Base-by-base conservation (phyloP, 2,329 filamentous ascomycete genomes). In the Penicillium sp. region DNA sequence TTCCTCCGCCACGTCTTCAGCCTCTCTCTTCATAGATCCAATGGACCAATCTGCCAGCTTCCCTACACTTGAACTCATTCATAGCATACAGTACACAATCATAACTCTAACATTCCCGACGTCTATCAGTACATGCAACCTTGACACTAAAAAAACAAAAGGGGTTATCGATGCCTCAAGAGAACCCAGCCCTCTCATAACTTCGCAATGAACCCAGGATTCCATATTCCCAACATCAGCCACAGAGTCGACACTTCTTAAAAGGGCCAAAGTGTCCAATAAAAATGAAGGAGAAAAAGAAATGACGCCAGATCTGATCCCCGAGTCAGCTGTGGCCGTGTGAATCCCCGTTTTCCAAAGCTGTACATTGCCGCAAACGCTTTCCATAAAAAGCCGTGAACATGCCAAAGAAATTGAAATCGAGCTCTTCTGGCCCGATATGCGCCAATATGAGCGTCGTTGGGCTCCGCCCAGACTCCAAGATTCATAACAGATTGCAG, bases 81-180 rank as follows among this genome's bases (percentile, higher is more conserved):
- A 18, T 18, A 34, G 31, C 31, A 33, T 33, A 11, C 16, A 18
- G 19, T 33, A 35, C 33, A 52, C 46, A 42, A 47, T 51, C 39
- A 54, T 61, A 51, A 49, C 49, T 61, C 55, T 58, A 44, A 58
- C 37, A 56, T 60, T 61, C 49, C 54, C 56, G 46, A 56, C 57
- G 46, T 62, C 61, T 64, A 64, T 63, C 40, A 53, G 57, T 64
- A 63, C 60, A 63, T 60, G 49, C 50, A 57, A 56, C 19, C 6
- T 22, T 25, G 44, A 54, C 44, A 52, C 33, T 31, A 54, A 43
- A 37, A 35, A 45, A 48, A 49, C 12, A 46, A 25, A 50, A 45
- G 55, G 52, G 41, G 48, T 57, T 57, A 55, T 56, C 41, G 56
- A 58, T 59, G 53, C 54, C 57, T 56, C 48, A 54, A 54, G 45